phyloP scores from a whole-genome alignment of 1,284 basidiomycete species.

The Apiotrichum gracile region DNA sequence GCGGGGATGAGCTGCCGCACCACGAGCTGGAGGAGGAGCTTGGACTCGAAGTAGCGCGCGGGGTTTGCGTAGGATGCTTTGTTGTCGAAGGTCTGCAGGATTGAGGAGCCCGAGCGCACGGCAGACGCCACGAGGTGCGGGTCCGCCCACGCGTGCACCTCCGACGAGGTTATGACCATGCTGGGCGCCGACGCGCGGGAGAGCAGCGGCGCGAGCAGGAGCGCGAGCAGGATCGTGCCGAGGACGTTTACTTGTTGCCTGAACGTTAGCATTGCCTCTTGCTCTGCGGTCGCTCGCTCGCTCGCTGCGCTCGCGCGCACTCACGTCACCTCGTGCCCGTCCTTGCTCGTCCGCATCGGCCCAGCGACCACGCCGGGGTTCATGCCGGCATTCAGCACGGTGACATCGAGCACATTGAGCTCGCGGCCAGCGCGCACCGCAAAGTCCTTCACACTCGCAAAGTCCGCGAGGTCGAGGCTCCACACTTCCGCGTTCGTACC shows the following conservation, averaged over 20 bases:
- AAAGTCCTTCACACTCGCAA: conserved; percentile 10
- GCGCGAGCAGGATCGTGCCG: conserved; percentile 16
- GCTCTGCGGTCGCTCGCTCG: no score
- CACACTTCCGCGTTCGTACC: conserved; percentile 12
- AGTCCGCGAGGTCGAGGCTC: conserved; percentile 12
- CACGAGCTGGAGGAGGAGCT: conserved; percentile 24
- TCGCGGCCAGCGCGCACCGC: background rate
- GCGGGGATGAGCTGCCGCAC: conserved; percentile 12
- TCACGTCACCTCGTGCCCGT: conserved; percentile 15
- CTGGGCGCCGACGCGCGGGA: conserved; percentile 1
- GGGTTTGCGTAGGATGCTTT: conserved; percentile 1
- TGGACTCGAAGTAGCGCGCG: conserved; percentile 17
- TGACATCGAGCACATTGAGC: conserved; percentile 2
- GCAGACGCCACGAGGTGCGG: background rate
- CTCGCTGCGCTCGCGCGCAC: conserved; percentile 4
- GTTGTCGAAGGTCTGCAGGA: conserved; percentile 12
- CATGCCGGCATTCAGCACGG: conserved; percentile 11
- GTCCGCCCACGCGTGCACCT: conserved; percentile 10
- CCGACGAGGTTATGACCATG: conserved; percentile 14
- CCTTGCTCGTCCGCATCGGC: background rate
- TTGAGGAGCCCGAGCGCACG: background rate
- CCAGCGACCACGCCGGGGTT: background rate
- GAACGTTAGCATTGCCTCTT: no score
- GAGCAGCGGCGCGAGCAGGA: conserved; percentile 18
- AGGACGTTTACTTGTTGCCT: conserved; percentile 19